A percentile compares a stretch with the other conserved stretches of the same genome.
Conservation (phyloP, 1,284 basidiomycete species). For the Pyrrhoderma noxium region DNA sequence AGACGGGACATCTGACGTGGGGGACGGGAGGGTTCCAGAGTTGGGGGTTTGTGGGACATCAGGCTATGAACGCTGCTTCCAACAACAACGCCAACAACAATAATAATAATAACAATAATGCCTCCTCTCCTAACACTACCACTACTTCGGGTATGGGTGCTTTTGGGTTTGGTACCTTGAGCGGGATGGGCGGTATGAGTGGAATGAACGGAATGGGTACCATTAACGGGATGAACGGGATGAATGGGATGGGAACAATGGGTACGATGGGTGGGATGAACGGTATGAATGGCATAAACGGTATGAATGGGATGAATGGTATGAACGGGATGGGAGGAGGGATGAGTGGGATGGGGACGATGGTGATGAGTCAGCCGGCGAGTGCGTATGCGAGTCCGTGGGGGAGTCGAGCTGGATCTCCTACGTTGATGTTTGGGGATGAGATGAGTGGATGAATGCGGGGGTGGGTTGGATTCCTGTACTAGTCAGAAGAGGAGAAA, state of each 20-base stretch:
- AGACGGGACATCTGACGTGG: neutral
- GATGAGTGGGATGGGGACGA: neutral
- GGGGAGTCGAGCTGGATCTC: slow-evolving; percentile 10
- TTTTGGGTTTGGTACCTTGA: too few relatives aligned
- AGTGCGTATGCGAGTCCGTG: slow-evolving; percentile 18
- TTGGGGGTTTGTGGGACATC: too few relatives aligned
- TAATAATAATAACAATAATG: too few relatives aligned
- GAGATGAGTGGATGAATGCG: neutral
- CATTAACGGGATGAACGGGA: too few relatives aligned
- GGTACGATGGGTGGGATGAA: too few relatives aligned
- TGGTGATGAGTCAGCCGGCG: slow-evolving; percentile 15
- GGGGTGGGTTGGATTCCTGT: neutral
- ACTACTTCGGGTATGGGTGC: too few relatives aligned
- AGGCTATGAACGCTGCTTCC: neutral
- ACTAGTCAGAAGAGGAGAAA: neutral
- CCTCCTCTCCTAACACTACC: too few relatives aligned
- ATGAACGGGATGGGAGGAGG: neutral
- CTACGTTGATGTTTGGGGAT: slow-evolving; percentile 4
- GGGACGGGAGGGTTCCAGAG: too few relatives aligned
- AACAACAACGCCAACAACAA: slow-evolving; percentile 9
- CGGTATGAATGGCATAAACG: too few relatives aligned
- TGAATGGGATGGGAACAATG: too few relatives aligned
- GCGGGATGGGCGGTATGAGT: too few relatives aligned
- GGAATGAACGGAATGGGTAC: too few relatives aligned
- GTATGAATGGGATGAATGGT: slow-evolving; percentile 5